Evolutionary conservation across 78 protist species (phyloP).

Genomic region (Dictyostelium firmibasis): DNA sequence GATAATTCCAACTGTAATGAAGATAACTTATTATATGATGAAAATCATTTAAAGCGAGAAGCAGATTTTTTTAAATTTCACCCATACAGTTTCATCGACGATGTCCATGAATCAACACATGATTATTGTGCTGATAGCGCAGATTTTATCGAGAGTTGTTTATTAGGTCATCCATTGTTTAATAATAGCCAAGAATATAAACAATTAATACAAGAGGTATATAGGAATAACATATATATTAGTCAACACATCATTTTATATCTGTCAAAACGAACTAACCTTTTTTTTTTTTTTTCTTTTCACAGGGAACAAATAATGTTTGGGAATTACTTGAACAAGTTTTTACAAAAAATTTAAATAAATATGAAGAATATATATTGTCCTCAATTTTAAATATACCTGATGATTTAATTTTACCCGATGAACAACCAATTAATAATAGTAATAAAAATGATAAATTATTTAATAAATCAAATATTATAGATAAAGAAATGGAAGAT

Average conservation of each 20-base stretch:
- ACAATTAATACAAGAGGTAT: not conserved
- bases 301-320: conserved; percentile 30
- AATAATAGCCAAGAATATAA: not conserved
- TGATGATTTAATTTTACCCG: conserved; percentile 28
- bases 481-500: conserved; percentile 28
- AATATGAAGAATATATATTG: not conserved
- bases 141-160: conserved; percentile 33
- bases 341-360: conserved; percentile 32
- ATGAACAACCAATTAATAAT: conserved; percentile 6
- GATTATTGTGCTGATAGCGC: conserved; percentile 67
- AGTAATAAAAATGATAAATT: not conserved
- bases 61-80: conserved; percentile 47
- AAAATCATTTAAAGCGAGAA: conserved; percentile 19
- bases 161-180: conserved; percentile 9
- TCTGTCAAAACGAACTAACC: not conserved
- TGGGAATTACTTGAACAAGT: conserved; percentile 18
- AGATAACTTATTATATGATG: not conserved
- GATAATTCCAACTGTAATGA: not conserved
- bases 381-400: conserved; percentile 20
- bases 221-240: not conserved
- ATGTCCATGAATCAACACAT: conserved; percentile 27
- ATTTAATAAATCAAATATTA: not conserved
- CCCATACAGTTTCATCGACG: conserved; percentile 51
- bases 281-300: not conserved
- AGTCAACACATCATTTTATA: not conserved